Conservation (phyloP, 2,329 filamentous ascomycete genomes). For the Colletotrichum musae region DNA sequence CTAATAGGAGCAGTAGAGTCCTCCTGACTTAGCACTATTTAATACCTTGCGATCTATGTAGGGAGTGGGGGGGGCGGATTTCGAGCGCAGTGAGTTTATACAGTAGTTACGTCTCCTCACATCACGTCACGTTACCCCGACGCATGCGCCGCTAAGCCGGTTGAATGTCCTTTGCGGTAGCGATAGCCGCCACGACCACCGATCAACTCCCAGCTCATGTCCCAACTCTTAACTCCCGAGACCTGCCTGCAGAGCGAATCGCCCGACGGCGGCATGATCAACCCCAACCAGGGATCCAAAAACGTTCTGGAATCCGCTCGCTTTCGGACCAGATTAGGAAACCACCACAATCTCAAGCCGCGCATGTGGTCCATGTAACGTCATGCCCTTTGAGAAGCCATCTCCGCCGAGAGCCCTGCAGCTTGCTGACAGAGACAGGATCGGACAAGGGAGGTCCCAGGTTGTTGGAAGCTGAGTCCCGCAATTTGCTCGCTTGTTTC, state of each 20-base stretch:
- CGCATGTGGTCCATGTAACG: slow-evolving; percentile 3
- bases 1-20: no score
- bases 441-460: slow-evolving; percentile 12
- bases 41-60: no score
- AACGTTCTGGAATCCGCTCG: slow-evolving; percentile 2
- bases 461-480: slow-evolving; percentile 26
- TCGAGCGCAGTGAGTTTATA: no score
- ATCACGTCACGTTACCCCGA: background rate
- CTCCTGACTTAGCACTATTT: no score
- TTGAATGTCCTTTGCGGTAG: background rate
- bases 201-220: background rate
- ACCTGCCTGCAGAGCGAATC: background rate
- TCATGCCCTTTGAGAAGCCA: background rate
- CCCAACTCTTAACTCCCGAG: background rate
- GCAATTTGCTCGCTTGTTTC: slow-evolving; percentile 26
- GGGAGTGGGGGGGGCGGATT: no score
- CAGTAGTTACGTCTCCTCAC: no score
- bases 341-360: slow-evolving; percentile 5
- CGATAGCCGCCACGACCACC: slow-evolving; percentile 8
- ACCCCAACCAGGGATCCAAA: background rate
- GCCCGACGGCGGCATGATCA: background rate
- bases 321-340: slow-evolving; percentile 12
- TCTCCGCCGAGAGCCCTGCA: background rate
- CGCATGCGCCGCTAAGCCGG: background rate
- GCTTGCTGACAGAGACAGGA: background rate